phyloP scores from a whole-genome alignment of 2,329 filamentous ascomycete genomes.

The Alternaria triticimaculans region DNA sequence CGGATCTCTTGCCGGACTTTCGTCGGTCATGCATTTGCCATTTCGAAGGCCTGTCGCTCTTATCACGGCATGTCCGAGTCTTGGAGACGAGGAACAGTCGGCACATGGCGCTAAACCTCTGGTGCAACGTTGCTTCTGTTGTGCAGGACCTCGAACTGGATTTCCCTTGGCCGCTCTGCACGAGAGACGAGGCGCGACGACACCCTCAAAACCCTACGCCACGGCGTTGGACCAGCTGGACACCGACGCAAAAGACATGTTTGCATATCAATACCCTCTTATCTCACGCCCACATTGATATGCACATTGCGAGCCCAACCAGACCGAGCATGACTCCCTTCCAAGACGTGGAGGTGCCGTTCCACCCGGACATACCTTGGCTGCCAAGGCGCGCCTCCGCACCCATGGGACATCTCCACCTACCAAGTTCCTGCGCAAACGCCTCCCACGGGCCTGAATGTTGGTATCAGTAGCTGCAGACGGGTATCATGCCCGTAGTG shows the following conservation, averaged over 20 bases:
- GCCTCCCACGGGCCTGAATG: background rate
- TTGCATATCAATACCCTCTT: background rate
- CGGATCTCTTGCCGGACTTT: background rate
- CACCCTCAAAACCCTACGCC: background rate
- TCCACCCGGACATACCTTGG: background rate
- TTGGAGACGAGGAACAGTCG: background rate
- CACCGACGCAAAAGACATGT: background rate
- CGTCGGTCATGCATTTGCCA: background rate
- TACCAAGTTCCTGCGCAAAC: background rate
- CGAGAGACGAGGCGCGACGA: background rate
- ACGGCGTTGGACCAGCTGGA: background rate
- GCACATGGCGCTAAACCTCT: background rate
- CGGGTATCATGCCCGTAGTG: background rate
- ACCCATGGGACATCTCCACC: background rate
- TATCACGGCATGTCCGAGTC: background rate
- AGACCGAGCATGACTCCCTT: background rate
- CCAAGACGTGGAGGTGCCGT: background rate
- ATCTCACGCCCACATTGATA: background rate
- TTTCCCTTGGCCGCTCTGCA: background rate
- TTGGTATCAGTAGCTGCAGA: background rate
- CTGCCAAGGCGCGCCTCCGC: conserved; percentile 1
- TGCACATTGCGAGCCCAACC: background rate
- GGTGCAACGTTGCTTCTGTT: background rate
- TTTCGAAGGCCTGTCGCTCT: background rate
- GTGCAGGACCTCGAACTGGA: background rate